phyloP scores from a whole-genome alignment of 1,139 yeast genomes.

The Starmera stellimalicola region DNA sequence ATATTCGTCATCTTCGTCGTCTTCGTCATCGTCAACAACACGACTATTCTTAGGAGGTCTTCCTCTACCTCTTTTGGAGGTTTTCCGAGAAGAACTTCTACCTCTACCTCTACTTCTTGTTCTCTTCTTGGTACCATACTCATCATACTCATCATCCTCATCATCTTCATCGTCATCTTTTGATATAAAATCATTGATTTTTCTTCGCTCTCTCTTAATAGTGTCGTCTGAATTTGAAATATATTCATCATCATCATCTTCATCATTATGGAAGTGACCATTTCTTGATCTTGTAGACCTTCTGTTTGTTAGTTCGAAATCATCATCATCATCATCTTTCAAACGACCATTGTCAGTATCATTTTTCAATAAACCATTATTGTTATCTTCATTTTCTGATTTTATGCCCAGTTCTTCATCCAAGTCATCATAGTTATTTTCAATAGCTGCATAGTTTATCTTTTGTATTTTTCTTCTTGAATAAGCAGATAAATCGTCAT shows the following conservation, averaged over 20 bases:
- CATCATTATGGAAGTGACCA: constrained; percentile 1
- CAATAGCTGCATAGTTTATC: constrained; percentile 22
- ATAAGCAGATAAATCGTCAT: constrained; percentile 2
- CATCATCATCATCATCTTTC: constrained; percentile 12
- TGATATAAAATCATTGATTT: constrained; percentile 16
- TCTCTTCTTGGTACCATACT: constrained; percentile 12
- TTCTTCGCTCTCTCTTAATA: constrained; percentile 6
- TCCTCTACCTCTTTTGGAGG: constrained; percentile 7
- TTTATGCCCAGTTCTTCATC: constrained; percentile 19
- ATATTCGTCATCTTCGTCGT: constrained; percentile 8
- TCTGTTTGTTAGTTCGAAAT: constrained; percentile 3
- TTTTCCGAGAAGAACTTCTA: constrained; percentile 8
- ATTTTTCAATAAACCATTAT: constrained; percentile 7
- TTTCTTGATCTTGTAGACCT: constrained; percentile 1
- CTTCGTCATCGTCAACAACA: constrained; percentile 5
- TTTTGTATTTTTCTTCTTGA: constrained; percentile 12
- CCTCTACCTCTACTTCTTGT: constrained; percentile 7
- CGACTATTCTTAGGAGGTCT: no score
- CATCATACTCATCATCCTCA: constrained; percentile 19
- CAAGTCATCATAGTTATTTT: constrained; percentile 21
- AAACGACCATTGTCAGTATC: constrained; percentile 30
- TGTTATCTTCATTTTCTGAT: constrained; percentile 13
- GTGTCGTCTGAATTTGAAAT: constrained; percentile 6
- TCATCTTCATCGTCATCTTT: constrained; percentile 23
- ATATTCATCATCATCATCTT: constrained; percentile 3